Evolutionary conservation across 2,329 filamentous ascomycete species (phyloP), one percentile per base, ranked within the genome.

Genomic region (Fusarium tupiense): DNA sequence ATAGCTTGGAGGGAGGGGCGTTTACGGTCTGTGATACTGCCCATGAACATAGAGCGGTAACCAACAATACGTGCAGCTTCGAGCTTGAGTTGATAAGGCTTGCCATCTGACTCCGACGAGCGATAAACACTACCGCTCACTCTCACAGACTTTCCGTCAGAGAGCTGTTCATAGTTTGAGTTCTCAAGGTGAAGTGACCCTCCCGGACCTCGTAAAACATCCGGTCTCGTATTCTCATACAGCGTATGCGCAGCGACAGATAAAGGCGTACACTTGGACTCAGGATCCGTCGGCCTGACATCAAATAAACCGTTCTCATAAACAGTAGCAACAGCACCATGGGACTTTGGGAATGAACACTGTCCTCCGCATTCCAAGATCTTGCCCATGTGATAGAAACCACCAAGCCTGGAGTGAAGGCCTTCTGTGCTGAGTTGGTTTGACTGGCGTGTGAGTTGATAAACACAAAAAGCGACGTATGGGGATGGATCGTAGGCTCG

Each of bases 181-280:
- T 78, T 53, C 1, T 80, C 79, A 0, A 89, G 77, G 47, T 86
- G 79, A 0, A 89, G 80, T 12, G 79, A 76, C 0, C 88, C 88
- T 1, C 88, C 88, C 0, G 88, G 88, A 0, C 88, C 88, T 10
- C 80, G 68, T 4, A 89, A 74, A 3, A 86, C 73, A 75, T 90
- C 88, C 0, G 88, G 88, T 22, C 88, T 76, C 0, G 84, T 82
- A 67, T 89, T 90, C 79, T 89, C 88, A 59, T 90, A 90, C 16
- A 90, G 76, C 0, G 87, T 85, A 69, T 90, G 88, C 0, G 88
- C 86, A 2, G 87, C 87, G 1, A 90, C 87, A 1, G 84, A 85
- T 0, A 85, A 62, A 0, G 86, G 83, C 0, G 85, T 88, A 67
- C 88, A 89, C 4, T 79, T 79, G 0, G 83, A 81, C 0, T 71